Evolutionary conservation across 179 eudicot species (phyloP), one percentile per base, ranked within the genome.

Genomic region (Spinacia oleracea): DNA sequence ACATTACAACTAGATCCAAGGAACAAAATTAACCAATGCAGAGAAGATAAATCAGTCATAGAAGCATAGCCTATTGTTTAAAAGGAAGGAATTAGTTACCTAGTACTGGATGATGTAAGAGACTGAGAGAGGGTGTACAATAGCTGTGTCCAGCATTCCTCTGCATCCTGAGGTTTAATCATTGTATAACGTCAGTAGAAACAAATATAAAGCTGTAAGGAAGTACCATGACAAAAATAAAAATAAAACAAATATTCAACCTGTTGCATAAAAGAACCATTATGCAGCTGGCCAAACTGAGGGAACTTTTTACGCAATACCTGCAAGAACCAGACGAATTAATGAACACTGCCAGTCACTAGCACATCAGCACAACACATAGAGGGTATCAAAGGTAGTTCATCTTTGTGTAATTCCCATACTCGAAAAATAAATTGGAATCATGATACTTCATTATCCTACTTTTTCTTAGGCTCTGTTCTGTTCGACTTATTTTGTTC

Each of bases 251-350:
- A 77, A 23, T 56, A 58, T 46, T 46, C 45, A 79, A 94, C 98
- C 97, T 94, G 98, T 78, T 94, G 98, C 98, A 94, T 94, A 83
- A 90, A 94, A 75, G 91, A 66, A 70, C 97, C 98, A 87, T 93
- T 94, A 43, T 93, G 89, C 72, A 90, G 89, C 89, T 94, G 98
- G 34, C 97, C 98, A 87, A 94, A 92, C 81, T 94, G 98, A 84
- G 98, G 98, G 81, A 86, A 93, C 86, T 93, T 94, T 81, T 90
- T 93, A 75, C 94, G 91, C 89, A 94, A 77, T 63, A 87, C 89
- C 98, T 94, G 85, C 69, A 50, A 69, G 63, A 31, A 72, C 23
- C 18, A 64, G 48, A 63, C 40, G 32, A 74, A 38, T 14, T 8
- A 48, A 50, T 53, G 59, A 50, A 29, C 35, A 46, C 29, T n/a